Evolutionary conservation across 768 basidiomycete genomes (phyloP), one percentile per base, ranked within the genome.

Genomic region (Russula emetica): DNA sequence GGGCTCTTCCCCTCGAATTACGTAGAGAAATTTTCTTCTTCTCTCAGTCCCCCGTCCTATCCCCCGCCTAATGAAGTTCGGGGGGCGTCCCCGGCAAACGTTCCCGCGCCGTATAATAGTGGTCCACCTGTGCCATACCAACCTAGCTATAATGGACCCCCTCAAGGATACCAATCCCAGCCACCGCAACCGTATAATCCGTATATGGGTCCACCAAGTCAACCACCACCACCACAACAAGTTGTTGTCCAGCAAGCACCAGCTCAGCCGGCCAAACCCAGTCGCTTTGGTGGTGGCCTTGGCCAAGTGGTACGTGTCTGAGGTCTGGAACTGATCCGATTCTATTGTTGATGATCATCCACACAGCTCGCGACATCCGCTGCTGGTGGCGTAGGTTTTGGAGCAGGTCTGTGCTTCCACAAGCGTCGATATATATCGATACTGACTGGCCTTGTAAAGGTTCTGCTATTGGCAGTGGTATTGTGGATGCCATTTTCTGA

Each of bases 1-100:
- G 92, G 87, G 5, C 79, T 94, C 42, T 91, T 94, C 78, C 93
- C 92, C 0, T 81, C 87, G 14, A 83, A 83, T 66, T 82, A 90
- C 59, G 88, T 91, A 45, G 84, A 90, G 75, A 85, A 82, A 69
- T 62, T 86, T 32, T 36, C 71, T 20, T 40, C 69, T 3, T 32
- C 69, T 18, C 24, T 68, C 5, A 51, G 66, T 10, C 63, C 71
- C 10, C 63, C 70, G 2, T 67, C 71, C 9, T 70, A 72, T 16
- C 56, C 66, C 6, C 52, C 64, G 30, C 53, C 63, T 26, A 60
- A 55, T 59, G 58, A 67, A 22, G 59, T 56, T 10, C 52, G 40
- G 16, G 14, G 24, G 10, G 0, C 10, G n/a, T 47, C 66, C 47
- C 61, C 64, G 18, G 53, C 59, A 20, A 30, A 65, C 1, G 58